Base-by-base conservation (phyloP, 208 protist genomes). In the Wallacemonas sp. region DNA sequence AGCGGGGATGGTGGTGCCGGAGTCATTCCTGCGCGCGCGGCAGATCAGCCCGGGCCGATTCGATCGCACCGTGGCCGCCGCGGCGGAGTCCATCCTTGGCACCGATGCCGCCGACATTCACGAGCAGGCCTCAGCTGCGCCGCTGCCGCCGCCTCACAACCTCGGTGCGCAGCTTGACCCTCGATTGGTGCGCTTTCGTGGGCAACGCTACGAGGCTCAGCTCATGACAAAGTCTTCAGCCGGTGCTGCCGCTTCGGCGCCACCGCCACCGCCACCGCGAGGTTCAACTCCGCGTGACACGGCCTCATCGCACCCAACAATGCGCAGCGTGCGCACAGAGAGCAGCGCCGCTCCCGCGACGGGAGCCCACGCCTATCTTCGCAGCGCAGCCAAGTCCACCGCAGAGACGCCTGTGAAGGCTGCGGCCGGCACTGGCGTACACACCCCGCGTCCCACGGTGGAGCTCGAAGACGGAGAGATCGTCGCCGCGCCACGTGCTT, bases 1-100 rank as follows among this genome's bases (percentile, higher is more conserved):
- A 2, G 29, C 71, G 29, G 74, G 74, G 17, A 80, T 80, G 74
- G 68, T 60, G 2, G 68, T 80, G 34, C 74, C 74, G 16, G 74
- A 80, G 46, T 44, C 68, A 0, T 26, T 63, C 9, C 49, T 80
- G 36, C 74, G 54, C 27, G 61, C 60, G 5, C 43, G 67, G 12
- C 30, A 36, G 3, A 21, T 75, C 30, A 71, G 68, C 32, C 52
- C 43, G 1, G 62, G 61, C 16, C 47, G 27, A 1, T 80, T 80
- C 49, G 74, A 80, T 44, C 68, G 68, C 39, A 43, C 30, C 17
- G 41, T 80, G 12, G 68, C 49, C 14, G 64, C 70, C 14, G 34
- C 27, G 11, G 34, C 74, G 17, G 65, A 52, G 41, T 54, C 47
- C 21, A 74, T 80, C 58, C 17, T 80, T 62, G 67, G 57, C 17